Evolutionary conservation across 2,329 filamentous ascomycete species (phyloP), one percentile per base, ranked within the genome.

Genomic region (Aspergillus sp.): DNA sequence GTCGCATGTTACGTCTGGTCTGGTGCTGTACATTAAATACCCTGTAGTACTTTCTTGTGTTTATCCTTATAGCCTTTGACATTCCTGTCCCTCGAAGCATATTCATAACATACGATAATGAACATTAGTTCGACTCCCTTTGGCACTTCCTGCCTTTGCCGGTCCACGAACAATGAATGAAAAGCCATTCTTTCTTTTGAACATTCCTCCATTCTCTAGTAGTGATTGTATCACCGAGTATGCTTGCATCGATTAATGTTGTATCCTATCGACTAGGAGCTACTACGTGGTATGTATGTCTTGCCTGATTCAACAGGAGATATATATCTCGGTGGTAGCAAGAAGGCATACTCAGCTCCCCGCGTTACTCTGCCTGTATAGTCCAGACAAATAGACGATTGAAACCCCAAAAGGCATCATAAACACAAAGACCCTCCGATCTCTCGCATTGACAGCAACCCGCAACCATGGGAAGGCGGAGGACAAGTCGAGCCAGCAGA

Each of bases 21-120:
- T 56, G 49, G 59, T 70, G 60, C 63, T 47, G 67, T 66, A 60
- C 59, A 63, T 64, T 68, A 71, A 69, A 73, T 69, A 68, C 66
- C 71, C 71, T 65, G 60, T 52, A 58, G 52, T 58, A 62, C 63
- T 63, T 55, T 58, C 56, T 55, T 59, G 45, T 54, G 49, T 56
- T 60, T 50, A 64, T 61, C 31, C 54, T 61, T 59, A 46, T 26
- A 31, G 32, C 7, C 51, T 52, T 50, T 49, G 51, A 60, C 52
- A 54, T 61, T 58, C 46, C 49, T 58, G 49, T 60, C 18, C 56
- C 54, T 42, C 58, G 57, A 54, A 31, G 49, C 46, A 49, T 22
- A 55, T 50, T 32, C 32, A 49, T 49, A 52, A 53, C 36, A 32
- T 10, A 50, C 29, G 57, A 57, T 32, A 45, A 60, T 49, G 47